Percentiles rank a stretch among this genome's conserved stretches.
Evolutionary conservation across 163 green algal species (phyloP).

Genomic region (Volvox carteri): DNA sequence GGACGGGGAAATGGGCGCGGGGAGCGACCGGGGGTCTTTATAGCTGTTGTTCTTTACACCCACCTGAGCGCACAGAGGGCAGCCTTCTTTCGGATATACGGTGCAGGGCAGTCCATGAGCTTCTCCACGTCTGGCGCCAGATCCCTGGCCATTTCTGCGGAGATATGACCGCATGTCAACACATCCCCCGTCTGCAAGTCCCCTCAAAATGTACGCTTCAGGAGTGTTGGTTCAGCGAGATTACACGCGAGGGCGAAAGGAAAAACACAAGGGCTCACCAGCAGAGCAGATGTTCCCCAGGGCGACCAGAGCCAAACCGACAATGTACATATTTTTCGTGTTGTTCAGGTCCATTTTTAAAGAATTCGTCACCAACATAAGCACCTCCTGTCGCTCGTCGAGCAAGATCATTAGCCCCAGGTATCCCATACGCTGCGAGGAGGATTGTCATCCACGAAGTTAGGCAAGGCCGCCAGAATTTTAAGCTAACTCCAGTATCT

Average conservation of each 20-base stretch:
- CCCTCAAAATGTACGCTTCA: neutral
- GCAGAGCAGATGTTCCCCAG: slow-evolving; percentile 97
- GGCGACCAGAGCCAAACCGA: slow-evolving; percentile 94
- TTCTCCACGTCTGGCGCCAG: slow-evolving; percentile 95
- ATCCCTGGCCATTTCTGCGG: slow-evolving; percentile 95
- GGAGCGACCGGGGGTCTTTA: no score
- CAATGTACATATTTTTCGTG: slow-evolving; percentile 90
- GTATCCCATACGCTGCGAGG: slow-evolving; percentile 95
- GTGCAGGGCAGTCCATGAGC: slow-evolving; percentile 85
- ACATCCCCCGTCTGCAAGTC: neutral
- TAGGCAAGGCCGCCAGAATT: neutral
- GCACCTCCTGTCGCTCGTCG: slow-evolving; percentile 98
- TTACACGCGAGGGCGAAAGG: neutral
- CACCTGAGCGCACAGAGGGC: slow-evolving; percentile 90
- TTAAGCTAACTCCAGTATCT: neutral
- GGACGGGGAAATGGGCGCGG: no score
- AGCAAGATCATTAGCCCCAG: slow-evolving; percentile 98
- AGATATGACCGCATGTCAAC: neutral
- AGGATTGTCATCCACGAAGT: neutral
- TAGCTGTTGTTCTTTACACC: no score
- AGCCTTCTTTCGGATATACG: slow-evolving; percentile 97
- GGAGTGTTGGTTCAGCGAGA: neutral
- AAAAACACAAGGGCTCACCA: slow-evolving; percentile 52
- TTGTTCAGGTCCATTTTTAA: slow-evolving; percentile 97
- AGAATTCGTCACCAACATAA: slow-evolving; percentile 99